Conservation (phyloP, 257 asterid genomes). For the Solanum paucissectum region DNA sequence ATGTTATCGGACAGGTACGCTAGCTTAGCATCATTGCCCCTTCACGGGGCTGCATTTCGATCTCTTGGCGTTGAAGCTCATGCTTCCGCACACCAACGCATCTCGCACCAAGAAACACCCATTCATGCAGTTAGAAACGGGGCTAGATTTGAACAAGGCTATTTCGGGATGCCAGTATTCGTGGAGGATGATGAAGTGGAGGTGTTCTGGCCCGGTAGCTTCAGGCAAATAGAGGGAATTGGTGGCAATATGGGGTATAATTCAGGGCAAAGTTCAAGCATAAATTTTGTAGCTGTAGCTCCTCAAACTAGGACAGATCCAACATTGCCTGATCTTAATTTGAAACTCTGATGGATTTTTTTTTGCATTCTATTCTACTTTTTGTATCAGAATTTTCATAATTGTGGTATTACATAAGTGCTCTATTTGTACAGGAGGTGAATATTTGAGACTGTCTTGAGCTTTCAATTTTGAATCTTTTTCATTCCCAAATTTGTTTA, state of each 20-base stretch:
- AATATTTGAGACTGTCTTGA: neutral
- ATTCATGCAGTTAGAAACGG: conserved; percentile 31
- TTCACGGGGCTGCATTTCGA: conserved; percentile 59
- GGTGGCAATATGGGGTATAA: conserved; percentile 11
- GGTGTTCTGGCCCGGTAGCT: conserved; percentile 83
- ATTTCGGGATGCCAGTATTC: conserved; percentile 42
- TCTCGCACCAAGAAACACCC: conserved; percentile 23
- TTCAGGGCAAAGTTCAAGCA: conserved; percentile 30
- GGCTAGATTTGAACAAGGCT: conserved; percentile 59
- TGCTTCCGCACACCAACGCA: conserved; percentile 46
- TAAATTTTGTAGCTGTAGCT: conserved; percentile 28
- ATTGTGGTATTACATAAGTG: neutral
- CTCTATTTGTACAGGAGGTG: neutral
- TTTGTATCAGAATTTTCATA: neutral
- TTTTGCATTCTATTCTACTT: neutral
- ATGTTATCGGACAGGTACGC: conserved; percentile 75
- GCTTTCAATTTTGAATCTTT: neutral
- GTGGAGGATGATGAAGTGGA: conserved; percentile 56
- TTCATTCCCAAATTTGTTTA: neutral
- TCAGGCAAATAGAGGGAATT: conserved; percentile 48
- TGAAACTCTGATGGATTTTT: conserved; percentile 40
- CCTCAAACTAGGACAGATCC: conserved; percentile 40
- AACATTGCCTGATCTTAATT: conserved; percentile 64
- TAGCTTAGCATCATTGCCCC: conserved; percentile 74
- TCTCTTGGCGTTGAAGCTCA: conserved; percentile 84